A percentile compares a stretch with the other conserved stretches of the same genome.
Conservation (phyloP, 2,329 filamentous ascomycete genomes). For the Aspergillus bombycis region DNA sequence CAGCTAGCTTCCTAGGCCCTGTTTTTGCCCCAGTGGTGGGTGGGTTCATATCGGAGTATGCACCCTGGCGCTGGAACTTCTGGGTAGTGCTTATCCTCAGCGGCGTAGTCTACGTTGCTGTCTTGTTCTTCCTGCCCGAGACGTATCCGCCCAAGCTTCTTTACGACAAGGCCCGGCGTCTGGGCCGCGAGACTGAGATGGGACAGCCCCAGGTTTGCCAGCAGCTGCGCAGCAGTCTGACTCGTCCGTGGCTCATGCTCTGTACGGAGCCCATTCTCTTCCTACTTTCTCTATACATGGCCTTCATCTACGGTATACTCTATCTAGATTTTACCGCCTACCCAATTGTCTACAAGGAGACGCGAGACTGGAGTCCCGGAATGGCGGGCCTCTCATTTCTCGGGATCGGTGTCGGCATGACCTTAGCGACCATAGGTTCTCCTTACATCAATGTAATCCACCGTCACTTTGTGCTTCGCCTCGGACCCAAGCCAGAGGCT, state of each 20-base stretch:
- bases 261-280: conserved; percentile 52
- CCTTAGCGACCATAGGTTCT: conserved; percentile 30
- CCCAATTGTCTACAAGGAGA: conserved; percentile 49
- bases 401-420: conserved; percentile 44
- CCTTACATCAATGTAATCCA: conserved; percentile 38
- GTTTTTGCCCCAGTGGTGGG: conserved; percentile 67
- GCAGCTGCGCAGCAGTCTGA: conserved; percentile 25
- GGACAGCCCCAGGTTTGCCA: background rate
- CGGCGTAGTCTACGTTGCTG: background rate
- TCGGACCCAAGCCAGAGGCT: conserved; percentile 9
- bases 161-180: background rate
- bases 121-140: background rate
- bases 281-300: conserved; percentile 48
- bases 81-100: background rate
- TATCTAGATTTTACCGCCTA: conserved; percentile 55
- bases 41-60: conserved; percentile 3
- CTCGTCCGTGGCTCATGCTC: conserved; percentile 49
- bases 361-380: conserved; percentile 47
- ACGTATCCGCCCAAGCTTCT: background rate
- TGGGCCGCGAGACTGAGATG: background rate
- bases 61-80: background rate
- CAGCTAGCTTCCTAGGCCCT: conserved; percentile 56
- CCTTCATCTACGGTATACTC: conserved; percentile 51
- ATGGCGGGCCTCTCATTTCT: conserved; percentile 50
- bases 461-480: background rate